A percentile compares a stretch with the other conserved stretches of the same genome.
Evolutionary conservation across 2,329 filamentous ascomycete genomes (phyloP).

Genomic region (Thielaviopsis euricoi): DNA sequence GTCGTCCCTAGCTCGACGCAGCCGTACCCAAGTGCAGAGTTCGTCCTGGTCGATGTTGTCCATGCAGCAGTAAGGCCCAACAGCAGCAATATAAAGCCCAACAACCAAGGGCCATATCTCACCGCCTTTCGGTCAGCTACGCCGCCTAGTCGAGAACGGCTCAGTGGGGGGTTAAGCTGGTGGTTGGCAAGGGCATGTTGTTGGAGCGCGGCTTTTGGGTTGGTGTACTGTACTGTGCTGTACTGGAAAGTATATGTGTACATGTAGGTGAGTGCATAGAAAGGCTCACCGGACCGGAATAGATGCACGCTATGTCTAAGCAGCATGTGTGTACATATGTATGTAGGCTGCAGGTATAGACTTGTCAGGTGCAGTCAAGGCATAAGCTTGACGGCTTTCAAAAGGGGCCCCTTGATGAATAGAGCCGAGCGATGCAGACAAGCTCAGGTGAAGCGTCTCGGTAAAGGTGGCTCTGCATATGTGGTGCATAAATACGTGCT

Average conservation of each 20-base stretch:
- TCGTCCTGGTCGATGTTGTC: no score
- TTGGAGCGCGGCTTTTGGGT: background rate
- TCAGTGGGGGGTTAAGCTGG: background rate
- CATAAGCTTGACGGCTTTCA: background rate
- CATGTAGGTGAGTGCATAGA: background rate
- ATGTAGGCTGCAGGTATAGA: background rate
- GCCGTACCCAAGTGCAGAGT: no score
- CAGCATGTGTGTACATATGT: no score
- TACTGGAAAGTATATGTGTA: no score
- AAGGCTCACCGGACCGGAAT: background rate
- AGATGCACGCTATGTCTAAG: no score
- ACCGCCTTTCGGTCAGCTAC: background rate
- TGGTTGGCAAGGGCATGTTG: background rate
- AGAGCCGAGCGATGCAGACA: background rate
- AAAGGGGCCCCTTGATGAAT: background rate
- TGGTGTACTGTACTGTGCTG: no score
- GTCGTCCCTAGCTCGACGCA: no score
- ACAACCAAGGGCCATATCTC: background rate
- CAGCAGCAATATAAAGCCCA: no score
- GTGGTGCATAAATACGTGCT: background rate
- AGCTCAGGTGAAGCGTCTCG: no score
- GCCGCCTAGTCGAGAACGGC: background rate
- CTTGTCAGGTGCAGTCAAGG: background rate
- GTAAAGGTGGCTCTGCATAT: background rate
- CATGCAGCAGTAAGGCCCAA: no score